A percentile compares a stretch with the other conserved stretches of the same genome.
phyloP scores from a whole-genome alignment of 768 basidiomycete genomes.

The Tricholoma bakamatsutake region DNA sequence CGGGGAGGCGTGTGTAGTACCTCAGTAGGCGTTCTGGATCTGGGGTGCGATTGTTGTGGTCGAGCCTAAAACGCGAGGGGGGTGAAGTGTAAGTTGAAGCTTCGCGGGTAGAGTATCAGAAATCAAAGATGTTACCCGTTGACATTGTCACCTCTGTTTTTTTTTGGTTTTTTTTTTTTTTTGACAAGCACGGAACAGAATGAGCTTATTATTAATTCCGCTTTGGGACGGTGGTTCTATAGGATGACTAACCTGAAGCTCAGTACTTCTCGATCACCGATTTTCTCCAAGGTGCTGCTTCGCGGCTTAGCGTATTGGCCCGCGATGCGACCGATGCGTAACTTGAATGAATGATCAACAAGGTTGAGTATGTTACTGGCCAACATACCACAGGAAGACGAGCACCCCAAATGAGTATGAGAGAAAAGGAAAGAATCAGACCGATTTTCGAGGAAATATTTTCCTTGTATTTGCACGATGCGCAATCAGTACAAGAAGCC shows the following conservation, averaged over 20 bases:
- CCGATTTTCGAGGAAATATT: slow-evolving; percentile 87
- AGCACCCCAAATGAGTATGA: slow-evolving; percentile 92
- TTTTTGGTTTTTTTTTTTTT: slow-evolving; percentile 1
- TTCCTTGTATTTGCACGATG: slow-evolving; percentile 42
- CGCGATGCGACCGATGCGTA: slow-evolving; percentile 86
- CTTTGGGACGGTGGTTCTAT: background rate
- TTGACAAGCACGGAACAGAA: background rate
- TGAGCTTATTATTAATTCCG: background rate
- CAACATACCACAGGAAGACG: slow-evolving; percentile 81
- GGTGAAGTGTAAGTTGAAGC: slow-evolving; percentile 8
- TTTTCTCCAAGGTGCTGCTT: slow-evolving; percentile 73
- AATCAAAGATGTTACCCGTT: slow-evolving; percentile 60
- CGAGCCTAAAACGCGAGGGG: slow-evolving; percentile 37
- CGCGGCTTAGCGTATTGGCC: slow-evolving; percentile 97
- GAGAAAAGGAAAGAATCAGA: slow-evolving; percentile 89
- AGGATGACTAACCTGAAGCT: slow-evolving; percentile 71
- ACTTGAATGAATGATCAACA: slow-evolving; percentile 31
- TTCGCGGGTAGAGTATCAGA: slow-evolving; percentile 3
- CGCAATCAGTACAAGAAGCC: background rate
- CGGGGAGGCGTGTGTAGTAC: slow-evolving; percentile 28
- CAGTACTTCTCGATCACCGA: slow-evolving; percentile 69
- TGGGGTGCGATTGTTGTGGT: slow-evolving; percentile 74
- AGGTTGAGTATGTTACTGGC: background rate
- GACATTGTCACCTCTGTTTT: slow-evolving; percentile 85
- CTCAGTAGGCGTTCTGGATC: slow-evolving; percentile 87